These are phyloP conservation scores for Iris pallida DNA, from an alignment of 116 monocot genomes.

Conservation along the genomic window DNA sequence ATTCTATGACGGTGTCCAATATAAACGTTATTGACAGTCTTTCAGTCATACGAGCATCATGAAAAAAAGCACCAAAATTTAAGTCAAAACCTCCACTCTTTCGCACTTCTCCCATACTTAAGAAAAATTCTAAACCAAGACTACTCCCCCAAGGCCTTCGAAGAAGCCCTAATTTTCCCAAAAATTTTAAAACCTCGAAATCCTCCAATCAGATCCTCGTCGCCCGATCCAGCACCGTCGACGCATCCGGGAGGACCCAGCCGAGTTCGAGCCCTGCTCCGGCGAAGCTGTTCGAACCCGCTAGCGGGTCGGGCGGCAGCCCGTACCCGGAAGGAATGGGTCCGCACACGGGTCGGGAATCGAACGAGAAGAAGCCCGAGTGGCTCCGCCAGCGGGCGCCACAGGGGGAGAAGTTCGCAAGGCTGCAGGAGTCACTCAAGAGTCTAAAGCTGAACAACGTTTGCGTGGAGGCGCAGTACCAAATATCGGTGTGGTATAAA, in stretches of 20 bases:
- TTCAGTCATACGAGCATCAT: no score
- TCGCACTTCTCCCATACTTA: no score
- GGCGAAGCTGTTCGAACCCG: constrained; percentile 33
- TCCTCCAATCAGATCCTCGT: constrained; percentile 5
- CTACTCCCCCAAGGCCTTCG: no score
- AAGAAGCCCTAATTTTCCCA: no score
- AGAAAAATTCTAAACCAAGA: no score
- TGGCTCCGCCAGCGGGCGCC: constrained; percentile 95
- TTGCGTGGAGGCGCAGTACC: constrained; percentile 95
- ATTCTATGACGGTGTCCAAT: no score
- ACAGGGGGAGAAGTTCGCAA: constrained; percentile 77
- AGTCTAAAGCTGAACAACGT: constrained; percentile 89
- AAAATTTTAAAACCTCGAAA: constrained; percentile 7
- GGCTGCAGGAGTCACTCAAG: constrained; percentile 65
- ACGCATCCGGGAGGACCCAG: constrained; percentile 24
- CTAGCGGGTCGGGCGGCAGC: constrained; percentile 13
- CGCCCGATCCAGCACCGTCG: constrained; percentile 43
- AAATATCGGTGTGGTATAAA: constrained; percentile 86
- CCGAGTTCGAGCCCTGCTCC: constrained; percentile 9
- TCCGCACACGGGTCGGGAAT: constrained; percentile 65
- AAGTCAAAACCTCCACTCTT: no score
- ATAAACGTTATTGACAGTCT: no score
- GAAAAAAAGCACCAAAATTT: no score
- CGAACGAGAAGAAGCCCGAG: constrained; percentile 34
- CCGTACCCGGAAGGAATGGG: constrained; percentile 68